Evolutionary conservation across 179 eudicot genomes (phyloP).

Genomic region (Sideroxylon spinosum): DNA sequence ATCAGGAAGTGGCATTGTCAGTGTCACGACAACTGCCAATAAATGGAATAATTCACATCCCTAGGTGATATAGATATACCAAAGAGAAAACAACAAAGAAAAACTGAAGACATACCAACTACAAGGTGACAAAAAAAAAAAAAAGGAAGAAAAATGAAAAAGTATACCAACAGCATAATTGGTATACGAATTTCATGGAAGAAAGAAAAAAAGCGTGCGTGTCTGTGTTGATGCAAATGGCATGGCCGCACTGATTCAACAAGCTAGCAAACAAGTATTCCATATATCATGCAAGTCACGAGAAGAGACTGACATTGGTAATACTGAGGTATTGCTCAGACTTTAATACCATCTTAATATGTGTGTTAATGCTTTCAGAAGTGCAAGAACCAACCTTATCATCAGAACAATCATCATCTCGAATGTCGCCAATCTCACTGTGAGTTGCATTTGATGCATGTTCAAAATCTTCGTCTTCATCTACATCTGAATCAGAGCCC

Average conservation of each 20-base stretch:
- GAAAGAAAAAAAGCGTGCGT: background rate
- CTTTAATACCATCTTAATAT: background rate
- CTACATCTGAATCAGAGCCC: constrained; percentile 32
- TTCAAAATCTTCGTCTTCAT: constrained; percentile 60
- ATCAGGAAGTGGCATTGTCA: background rate
- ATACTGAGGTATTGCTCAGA: background rate
- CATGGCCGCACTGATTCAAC: constrained; percentile 1
- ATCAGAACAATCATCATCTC: constrained; percentile 34
- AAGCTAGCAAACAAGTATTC: background rate
- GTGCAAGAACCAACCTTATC: constrained; percentile 45
- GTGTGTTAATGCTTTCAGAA: constrained; percentile 12
- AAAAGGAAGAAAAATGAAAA: background rate
- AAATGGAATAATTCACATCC: background rate
- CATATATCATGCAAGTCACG: no score
- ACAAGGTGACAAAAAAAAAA: background rate
- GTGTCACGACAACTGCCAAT: background rate
- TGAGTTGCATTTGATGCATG: constrained; percentile 43
- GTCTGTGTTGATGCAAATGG: background rate
- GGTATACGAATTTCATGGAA: background rate
- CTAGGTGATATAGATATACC: background rate
- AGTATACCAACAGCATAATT: background rate
- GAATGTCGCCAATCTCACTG: constrained; percentile 37
- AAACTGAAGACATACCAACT: background rate
- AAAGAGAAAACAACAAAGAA: constrained; percentile 8
- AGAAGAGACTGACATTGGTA: no score